These are phyloP conservation scores for Neurospora tetrasperma DNA, from an alignment of 495 filamentous ascomycete species.

Conservation along the genomic window DNA sequence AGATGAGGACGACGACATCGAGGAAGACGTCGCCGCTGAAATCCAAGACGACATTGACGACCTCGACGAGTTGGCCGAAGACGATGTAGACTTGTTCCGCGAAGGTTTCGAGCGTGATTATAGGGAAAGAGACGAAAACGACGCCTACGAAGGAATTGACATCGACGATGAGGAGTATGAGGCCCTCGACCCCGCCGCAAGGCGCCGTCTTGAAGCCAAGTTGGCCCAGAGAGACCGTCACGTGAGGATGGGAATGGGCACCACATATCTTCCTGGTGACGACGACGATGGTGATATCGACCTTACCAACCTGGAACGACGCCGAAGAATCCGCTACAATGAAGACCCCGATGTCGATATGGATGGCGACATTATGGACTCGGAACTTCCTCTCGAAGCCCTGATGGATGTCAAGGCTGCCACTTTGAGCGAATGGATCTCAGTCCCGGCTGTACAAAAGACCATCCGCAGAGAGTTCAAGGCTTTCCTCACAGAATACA, in stretches of 20 bases:
- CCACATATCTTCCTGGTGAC: constrained; percentile 81
- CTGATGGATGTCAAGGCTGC: constrained; percentile 89
- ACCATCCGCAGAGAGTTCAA: constrained; percentile 96
- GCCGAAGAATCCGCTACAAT: constrained; percentile 78
- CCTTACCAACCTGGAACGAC: constrained; percentile 68
- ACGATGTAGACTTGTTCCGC: constrained; percentile 89
- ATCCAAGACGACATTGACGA: constrained; percentile 80
- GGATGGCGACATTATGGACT: constrained; percentile 85
- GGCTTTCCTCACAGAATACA: constrained; percentile 92
- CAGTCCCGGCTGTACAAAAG: constrained; percentile 78
- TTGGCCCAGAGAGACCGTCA: constrained; percentile 77
- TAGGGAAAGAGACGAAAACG: constrained; percentile 40
- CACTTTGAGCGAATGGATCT: constrained; percentile 88
- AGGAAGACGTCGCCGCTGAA: constrained; percentile 26
- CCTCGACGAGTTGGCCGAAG: constrained; percentile 91
- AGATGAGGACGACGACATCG: constrained; percentile 60
- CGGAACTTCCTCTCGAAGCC: constrained; percentile 85
- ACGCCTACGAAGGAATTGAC: constrained; percentile 36
- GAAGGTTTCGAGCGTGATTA: constrained; percentile 88
- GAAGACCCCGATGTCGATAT: constrained; percentile 90
- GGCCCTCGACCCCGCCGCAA: constrained; percentile 66
- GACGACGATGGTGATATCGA: constrained; percentile 76
- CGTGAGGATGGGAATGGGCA: constrained; percentile 64
- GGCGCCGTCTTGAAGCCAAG: constrained; percentile 74
- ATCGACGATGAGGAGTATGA: constrained; percentile 53